Evolutionary conservation across 768 basidiomycete species (phyloP), one percentile per base, ranked within the genome.

Genomic region (Lanmaoa pseudosensibilis): DNA sequence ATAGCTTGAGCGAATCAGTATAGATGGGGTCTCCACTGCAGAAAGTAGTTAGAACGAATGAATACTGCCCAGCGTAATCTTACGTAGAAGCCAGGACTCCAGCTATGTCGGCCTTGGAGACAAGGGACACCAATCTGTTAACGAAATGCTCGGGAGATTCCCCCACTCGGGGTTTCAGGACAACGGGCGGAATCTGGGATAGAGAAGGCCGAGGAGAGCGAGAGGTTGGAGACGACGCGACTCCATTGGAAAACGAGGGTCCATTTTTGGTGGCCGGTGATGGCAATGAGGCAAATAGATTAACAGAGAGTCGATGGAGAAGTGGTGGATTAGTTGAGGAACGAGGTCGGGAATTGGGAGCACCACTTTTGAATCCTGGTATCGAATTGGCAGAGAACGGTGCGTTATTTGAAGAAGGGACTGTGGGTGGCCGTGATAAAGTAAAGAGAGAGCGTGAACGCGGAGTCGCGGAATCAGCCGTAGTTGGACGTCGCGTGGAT

Each of bases 11-110:
- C 4, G 94, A 88, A 52, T 80, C 74, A 4, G 76, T 69, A 69
- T 95, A 82, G 52, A 94, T 88, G 5, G 75, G 65, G 55, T 94
- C 91, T 39, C 82, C 77, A 63, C 95, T 97, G 59, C 32, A 41
- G 16, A 57, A 39, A 34, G 46, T 25, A 48, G 51, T 65, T 33
- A 57, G 59, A 56, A 30, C 12, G 19, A 56, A 51, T 38, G 45
- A 41, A 50, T 36, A 37, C n/a, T 46, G 39, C 45, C 15, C 37
- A 54, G 46, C 47, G n/a, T 25, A 46, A 46, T 53, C 61, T 63
- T 72, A 94, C 94, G 84, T 90, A 16, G 90, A 84, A 33, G 95
- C 94, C 25, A 98, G 72, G 15, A 93, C 81, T 21, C 81, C 80
- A 1, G 90, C 88, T 39, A 98, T 77, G 64, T 97, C 94, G 2